Evolutionary conservation across 305 asterid genomes (phyloP), one percentile per base, ranked within the genome.

Genomic region (Withania somnifera): DNA sequence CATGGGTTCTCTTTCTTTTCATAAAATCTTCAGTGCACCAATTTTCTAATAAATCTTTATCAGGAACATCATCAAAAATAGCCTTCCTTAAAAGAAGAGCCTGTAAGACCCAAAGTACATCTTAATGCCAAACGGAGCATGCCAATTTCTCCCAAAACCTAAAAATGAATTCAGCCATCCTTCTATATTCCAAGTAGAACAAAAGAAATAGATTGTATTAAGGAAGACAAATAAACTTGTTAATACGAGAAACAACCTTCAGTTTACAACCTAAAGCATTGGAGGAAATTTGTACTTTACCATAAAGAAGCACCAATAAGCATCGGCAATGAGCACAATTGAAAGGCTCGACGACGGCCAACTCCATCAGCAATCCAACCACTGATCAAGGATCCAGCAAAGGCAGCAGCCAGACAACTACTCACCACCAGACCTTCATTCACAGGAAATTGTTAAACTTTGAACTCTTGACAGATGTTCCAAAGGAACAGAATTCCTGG

Each of bases 311-410:
- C 93, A 86, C 98, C 98, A n/a, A 91, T 40, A 54, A 95, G 83
- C 97, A 95, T 93, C 61, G 98, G 98, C 85, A 93, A 84, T 76
- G 95, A 88, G 87, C 97, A 92, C 90, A 95, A 82, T 88, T 95
- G 98, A 85, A 95, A 95, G 60, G 98, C 90, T 84, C 87, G 94
- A 81, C 98, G 94, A 38, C 98, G 93, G 67, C 98, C 98, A 81
- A 95, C 73, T 85, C 73, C 95, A 77, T 93, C 99, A 79, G 99
- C 99, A 87, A 95, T 84, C 97, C 92, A 91, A 84, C 99, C 99
- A 88, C 99, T 92, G 58, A 87, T 13, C 81, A 92, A 80, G 77
- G 96, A 93, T 84, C 99, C 98, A 87, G 88, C 71, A 87, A 95
- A 95, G 83, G 98, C 99, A 88, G 97, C 97, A 83, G 93, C 98